Base-by-base conservation (phyloP, 2,329 filamentous ascomycete genomes). In the Aspergillus puulaauensis region DNA sequence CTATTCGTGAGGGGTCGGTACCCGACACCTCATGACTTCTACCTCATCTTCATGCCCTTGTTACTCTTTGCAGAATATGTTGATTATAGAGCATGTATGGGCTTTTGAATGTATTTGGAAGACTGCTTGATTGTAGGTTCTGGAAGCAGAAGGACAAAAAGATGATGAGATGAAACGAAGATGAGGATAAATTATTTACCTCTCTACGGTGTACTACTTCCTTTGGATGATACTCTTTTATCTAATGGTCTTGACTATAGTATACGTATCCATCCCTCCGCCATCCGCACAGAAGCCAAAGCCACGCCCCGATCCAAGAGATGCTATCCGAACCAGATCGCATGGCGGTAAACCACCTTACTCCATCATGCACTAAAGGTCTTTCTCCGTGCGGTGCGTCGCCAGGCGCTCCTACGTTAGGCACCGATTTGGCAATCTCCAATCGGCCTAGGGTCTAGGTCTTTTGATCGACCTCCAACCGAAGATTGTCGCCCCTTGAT, bases 21-120 rank as follows among this genome's bases (percentile, higher is more conserved):
- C 39, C 21, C 39, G 31, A 21, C 23, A 7, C 21, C 27, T 27
- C 19, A 21, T 40, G 47, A 23, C 50, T 41, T 39, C 35, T 45
- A 43, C 21, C 47, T 31, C 31, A 52, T 46, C 47, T 15, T 27
- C 37, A 54, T 48, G 40, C 44, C 44, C 19, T 51, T 48, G 46
- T 54, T 39, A 31, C 19, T 27, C 61, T 41, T 60, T 46, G 52
- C 47, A 63, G 43, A 57, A 27, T 61, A 51, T 52, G 56, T 52
- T 50, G 56, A 61, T 62, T 62, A 64, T 64, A 64, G 59, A 63
- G 53, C 61, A 64, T 63, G 44, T 60, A 63, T 62, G 59, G 33
- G 55, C 50, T 57, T 31, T 31, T 63, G 56, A 57, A 40, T 59
- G 39, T 57, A 43, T 51, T 17, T 56, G 59, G 58, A 57, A 44